Base-by-base conservation (phyloP, 441 rosid genomes). In the California macrophylla region DNA sequence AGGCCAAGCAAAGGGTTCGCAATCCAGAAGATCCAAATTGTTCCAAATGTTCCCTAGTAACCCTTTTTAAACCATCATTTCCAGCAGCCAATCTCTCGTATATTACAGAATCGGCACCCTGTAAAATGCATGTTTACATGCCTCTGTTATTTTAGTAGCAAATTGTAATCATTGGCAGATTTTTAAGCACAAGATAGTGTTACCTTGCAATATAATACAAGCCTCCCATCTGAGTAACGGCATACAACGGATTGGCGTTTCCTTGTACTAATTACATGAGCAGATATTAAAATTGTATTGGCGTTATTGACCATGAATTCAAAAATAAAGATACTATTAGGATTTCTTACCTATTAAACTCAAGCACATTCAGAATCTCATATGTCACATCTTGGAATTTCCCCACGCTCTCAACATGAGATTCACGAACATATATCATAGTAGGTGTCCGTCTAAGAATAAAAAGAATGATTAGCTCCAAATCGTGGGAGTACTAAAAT, bases 181-280 rank as follows among this genome's bases (percentile, higher is more conserved):
- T 40, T 40, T 10, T 60, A 76, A 63, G 60, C 69, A 54, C 50
- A 69, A 69, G 69, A 76, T 70, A 71, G 23, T 15, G 69, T 80
- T 85, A 95, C 99, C 97, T 95, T 95, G 83, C 95, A 89, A 83
- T 95, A 95, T 69, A 95, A 85, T 36, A 90, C 92, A 73, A 95
- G 96, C 77, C 97, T 87, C 25, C 98, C 97, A 84, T 92, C 85
- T 54, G 95, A 85, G 81, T 82, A 90, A 73, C 96, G 89, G 73
- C 99, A 95, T 72, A 95, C 93, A 81, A 95, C 97, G 71, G 99
- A 95, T 81, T 92, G 97, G 69, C 99, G 97, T 86, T 92, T 95
- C 83, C 99, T 84, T 12, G 96, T 90, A 84, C 99, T 95, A 82
- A 78, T 82, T 72, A 58, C 65, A 78, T 47, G 74, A 80, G 65